Conservation (phyloP, 306 rosid genomes). For the Quercus robur region DNA sequence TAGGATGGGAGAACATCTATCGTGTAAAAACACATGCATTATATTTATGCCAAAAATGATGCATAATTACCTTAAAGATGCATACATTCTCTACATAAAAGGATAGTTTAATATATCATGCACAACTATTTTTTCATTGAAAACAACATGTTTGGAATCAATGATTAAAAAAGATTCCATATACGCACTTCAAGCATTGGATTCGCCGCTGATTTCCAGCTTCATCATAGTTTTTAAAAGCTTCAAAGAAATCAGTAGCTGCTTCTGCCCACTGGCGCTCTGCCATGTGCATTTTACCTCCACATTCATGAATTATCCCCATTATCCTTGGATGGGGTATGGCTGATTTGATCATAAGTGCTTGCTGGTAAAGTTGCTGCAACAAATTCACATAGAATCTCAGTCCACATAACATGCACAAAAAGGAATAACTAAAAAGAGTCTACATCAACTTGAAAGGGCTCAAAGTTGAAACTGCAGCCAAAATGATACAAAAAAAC, state of each 20-base stretch:
- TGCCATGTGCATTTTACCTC: slow-evolving; percentile 99
- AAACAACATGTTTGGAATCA: slow-evolving; percentile 8
- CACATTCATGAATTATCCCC: slow-evolving; percentile 98
- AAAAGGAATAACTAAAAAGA: background rate
- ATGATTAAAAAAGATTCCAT: slow-evolving; percentile 9
- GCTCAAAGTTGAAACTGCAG: background rate
- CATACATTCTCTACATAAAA: no score
- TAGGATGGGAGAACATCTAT: background rate
- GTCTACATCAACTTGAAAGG: background rate
- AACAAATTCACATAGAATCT: slow-evolving; percentile 20
- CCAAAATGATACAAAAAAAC: background rate
- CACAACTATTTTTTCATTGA: background rate
- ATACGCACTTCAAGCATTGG: slow-evolving; percentile 85
- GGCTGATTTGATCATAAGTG: slow-evolving; percentile 96
- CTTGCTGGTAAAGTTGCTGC: slow-evolving; percentile 98
- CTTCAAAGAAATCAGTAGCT: slow-evolving; percentile 98
- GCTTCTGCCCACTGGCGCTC: slow-evolving; percentile 99
- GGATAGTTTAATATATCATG: no score
- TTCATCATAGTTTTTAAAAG: slow-evolving; percentile 92
- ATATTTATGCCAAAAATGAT: no score
- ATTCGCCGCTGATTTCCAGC: slow-evolving; percentile 99
- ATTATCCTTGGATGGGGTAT: slow-evolving; percentile 98
- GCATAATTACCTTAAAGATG: no score
- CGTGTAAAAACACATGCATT: no score
- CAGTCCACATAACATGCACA: slow-evolving; percentile 19